Evolutionary conservation across 2,329 filamentous ascomycete genomes (phyloP).

Genomic region (Sporothrix luriei): DNA sequence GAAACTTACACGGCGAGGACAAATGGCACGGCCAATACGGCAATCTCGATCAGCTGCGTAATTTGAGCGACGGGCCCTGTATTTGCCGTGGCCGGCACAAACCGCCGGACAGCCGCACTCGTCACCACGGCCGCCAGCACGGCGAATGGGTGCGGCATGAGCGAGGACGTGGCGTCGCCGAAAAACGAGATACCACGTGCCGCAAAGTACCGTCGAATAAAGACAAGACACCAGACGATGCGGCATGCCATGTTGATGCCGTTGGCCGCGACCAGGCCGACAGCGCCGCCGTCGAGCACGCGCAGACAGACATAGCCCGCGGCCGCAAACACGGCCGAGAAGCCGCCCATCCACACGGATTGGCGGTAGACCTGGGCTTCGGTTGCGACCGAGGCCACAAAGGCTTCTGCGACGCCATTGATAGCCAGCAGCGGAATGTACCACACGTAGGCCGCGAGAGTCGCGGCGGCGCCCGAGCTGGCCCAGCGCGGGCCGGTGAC

Average conservation of each 20-base stretch:
- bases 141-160: conserved; percentile 51
- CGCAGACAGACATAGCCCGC: conserved; percentile 75
- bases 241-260: conserved; percentile 85
- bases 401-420: conserved; percentile 90
- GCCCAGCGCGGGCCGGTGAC: conserved; percentile 80
- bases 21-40: conserved; percentile 55
- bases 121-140: conserved; percentile 51
- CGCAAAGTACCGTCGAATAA: conserved; percentile 68
- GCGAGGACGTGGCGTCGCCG: conserved; percentile 46
- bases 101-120: conserved; percentile 47
- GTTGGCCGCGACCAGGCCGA: conserved; percentile 83
- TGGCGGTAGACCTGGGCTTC: conserved; percentile 74
- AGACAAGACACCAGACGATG: conserved; percentile 76
- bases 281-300: conserved; percentile 70
- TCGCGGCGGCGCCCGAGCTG: conserved; percentile 56
- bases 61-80: conserved; percentile 44
- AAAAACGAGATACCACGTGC: conserved; percentile 44
- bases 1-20: conserved; percentile 62
- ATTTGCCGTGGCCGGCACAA: conserved; percentile 37
- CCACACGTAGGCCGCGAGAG: conserved; percentile 81
- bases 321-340: conserved; percentile 73
- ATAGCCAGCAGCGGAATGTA: conserved; percentile 91
- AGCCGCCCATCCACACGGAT: conserved; percentile 79
- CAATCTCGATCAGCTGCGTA: conserved; percentile 52
- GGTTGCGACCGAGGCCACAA: conserved; percentile 83